Percentiles rank a stretch among this genome's conserved stretches.
Conservation (phyloP, 1,139 yeast genomes). For the Saccharomyces hybrid region DNA sequence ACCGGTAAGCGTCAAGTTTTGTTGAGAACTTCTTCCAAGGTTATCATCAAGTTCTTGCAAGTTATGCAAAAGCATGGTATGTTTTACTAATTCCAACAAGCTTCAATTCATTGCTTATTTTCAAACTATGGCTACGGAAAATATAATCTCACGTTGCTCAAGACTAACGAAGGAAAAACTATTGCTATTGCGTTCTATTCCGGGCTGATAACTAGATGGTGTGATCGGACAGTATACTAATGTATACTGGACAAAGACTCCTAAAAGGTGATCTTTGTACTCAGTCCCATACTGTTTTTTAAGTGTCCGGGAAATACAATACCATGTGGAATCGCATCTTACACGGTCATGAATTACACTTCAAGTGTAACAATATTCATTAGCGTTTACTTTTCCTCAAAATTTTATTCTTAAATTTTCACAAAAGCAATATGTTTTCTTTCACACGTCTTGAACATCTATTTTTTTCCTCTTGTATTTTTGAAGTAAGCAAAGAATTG, state of each 20-base stretch:
- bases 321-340: slow-evolving; percentile 59
- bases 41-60: slow-evolving; percentile 89
- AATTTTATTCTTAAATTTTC: slow-evolving; percentile 30
- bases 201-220: slow-evolving; percentile 98
- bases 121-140: neutral
- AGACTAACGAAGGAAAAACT: neutral
- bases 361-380: slow-evolving; percentile 10
- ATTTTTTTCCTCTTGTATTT: neutral
- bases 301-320: slow-evolving; percentile 79
- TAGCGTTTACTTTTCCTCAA: slow-evolving; percentile 72
- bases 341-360: slow-evolving; percentile 47
- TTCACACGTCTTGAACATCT: neutral
- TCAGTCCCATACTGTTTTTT: slow-evolving; percentile 95
- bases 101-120: neutral
- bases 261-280: slow-evolving; percentile 5
- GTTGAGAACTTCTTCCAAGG: slow-evolving; percentile 98
- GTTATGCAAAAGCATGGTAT: slow-evolving; percentile 95
- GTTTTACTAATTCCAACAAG: slow-evolving; percentile 24
- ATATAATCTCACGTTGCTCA: neutral
- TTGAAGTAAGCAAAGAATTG: neutral
- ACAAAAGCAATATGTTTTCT: neutral
- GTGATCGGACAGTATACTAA: slow-evolving; percentile 50
- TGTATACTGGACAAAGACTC: slow-evolving; percentile 5
- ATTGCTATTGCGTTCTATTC: slow-evolving; percentile 24
- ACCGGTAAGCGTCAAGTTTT: slow-evolving; percentile 99